Evolutionary conservation across 306 rosid species (phyloP), one percentile per base, ranked within the genome.

Genomic region (Acmispon strigosus): DNA sequence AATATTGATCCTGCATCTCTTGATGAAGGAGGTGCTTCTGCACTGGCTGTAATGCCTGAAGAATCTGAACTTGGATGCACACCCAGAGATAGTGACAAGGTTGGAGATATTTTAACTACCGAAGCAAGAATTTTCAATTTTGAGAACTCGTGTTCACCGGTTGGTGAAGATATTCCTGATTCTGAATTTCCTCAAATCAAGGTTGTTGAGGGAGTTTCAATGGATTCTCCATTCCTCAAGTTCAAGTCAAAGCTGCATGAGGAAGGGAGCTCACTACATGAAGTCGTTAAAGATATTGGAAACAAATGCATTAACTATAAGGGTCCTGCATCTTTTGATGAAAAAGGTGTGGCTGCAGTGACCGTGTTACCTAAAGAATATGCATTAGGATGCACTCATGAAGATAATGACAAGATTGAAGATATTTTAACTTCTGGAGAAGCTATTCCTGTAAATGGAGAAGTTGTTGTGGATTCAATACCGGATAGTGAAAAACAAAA

Each of bases 401-500:
- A 29, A 19, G 59, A 80, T 29, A 62, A 75, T 47, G 69, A 24
- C 9, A 80, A 19, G 22, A 15, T 37, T 66, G 69, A 73, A 1
- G 65, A 53, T 43, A 18, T 62, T 18, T 56, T 61, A 6, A 42
- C 66, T 8, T 15, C 16, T 18, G 58, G 14, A 10, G 81, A 83
- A 75, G 69, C 51, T 32, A 4, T 18, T 64, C 68, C 17, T 44
- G 79, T 58, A 42, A 17, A 17, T 13, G 32, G 62, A 51, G 82
- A 80, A 43, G 34, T 12, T 63, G 52, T 29, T 54, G 34, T 63
- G 34, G 82, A 77, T 45, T 74, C 77, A 4, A 14, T 45, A 62
- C 58, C 72, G 48, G 62, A 15, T 62, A 67, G 37, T 57, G 82
- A 54, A 47, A 56, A 61, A 45, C 74, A 78, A 68, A 73, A 65